phyloP scores from a whole-genome alignment of 306 rosid species.

The Glycyrrhiza uralensis region DNA sequence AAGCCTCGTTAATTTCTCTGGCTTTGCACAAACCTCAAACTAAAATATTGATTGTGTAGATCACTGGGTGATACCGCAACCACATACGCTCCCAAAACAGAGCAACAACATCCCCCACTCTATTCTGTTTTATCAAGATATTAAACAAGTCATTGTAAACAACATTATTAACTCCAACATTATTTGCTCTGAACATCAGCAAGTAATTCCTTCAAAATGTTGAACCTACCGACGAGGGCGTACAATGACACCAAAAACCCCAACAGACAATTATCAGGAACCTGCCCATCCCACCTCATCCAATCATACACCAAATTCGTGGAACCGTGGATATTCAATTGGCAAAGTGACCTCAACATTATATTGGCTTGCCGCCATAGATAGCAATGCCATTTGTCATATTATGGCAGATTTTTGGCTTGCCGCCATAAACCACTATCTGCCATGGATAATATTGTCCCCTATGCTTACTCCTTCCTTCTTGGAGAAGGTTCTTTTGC shows the following conservation, averaged over 20 bases:
- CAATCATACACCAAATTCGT: slow-evolving; percentile 67
- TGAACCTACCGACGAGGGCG: slow-evolving; percentile 49
- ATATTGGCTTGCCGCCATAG: too few relatives aligned
- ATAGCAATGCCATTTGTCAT: too few relatives aligned
- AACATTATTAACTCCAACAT: slow-evolving; percentile 36
- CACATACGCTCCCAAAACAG: slow-evolving; percentile 52
- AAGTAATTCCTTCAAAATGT: slow-evolving; percentile 52
- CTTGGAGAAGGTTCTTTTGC: too few relatives aligned
- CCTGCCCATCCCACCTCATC: slow-evolving; percentile 62
- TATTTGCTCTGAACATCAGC: slow-evolving; percentile 42
- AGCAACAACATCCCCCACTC: slow-evolving; percentile 46
- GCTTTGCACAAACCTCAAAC: slow-evolving; percentile 59
- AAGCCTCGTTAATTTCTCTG: slow-evolving; percentile 47
- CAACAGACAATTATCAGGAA: slow-evolving; percentile 51
- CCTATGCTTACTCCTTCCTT: too few relatives aligned
- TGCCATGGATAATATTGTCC: too few relatives aligned
- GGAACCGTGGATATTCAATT: slow-evolving; percentile 49
- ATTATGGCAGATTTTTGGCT: too few relatives aligned
- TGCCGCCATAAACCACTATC: too few relatives aligned
- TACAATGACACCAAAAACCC: slow-evolving; percentile 55
- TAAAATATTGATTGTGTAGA: slow-evolving; percentile 58
- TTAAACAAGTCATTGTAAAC: slow-evolving; percentile 62
- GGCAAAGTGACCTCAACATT: slow-evolving; percentile 67
- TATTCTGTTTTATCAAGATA: slow-evolving; percentile 47
- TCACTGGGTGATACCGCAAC: slow-evolving; percentile 39